These are phyloP conservation scores for Carex sylvatica DNA, from an alignment of 202 grass and related monocot species.

Conservation along the genomic window DNA sequence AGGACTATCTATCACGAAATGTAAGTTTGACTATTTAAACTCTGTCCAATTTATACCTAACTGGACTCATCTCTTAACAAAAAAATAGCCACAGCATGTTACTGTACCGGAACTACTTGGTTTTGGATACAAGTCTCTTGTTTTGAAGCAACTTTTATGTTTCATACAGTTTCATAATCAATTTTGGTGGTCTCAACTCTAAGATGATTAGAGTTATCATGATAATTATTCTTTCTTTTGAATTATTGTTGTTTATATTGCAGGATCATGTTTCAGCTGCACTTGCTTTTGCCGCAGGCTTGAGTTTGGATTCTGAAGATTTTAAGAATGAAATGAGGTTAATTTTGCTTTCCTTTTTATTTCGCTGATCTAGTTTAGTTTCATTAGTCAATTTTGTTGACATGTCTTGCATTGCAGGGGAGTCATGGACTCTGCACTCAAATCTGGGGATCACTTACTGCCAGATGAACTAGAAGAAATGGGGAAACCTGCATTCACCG, in stretches of 20 bases:
- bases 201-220: neutral
- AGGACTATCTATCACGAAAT: neutral
- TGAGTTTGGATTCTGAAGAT: neutral
- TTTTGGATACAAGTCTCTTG: neutral
- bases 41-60: neutral
- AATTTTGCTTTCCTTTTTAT: neutral
- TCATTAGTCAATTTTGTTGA: neutral
- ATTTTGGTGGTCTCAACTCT: neutral
- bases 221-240: neutral
- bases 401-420: neutral
- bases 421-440: neutral
- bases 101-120: neutral
- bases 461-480: neutral
- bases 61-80: neutral
- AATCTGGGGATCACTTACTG: neutral
- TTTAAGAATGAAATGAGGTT: conserved; percentile 6
- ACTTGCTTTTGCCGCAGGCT: neutral
- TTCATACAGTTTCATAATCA: neutral
- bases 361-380: neutral
- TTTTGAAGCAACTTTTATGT: neutral
- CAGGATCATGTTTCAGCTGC: neutral
- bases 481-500: neutral
- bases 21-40: neutral
- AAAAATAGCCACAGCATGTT: neutral
- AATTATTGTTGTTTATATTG: neutral